Conservation (phyloP, 2,329 filamentous ascomycete genomes). For the Nemania abortiva region DNA sequence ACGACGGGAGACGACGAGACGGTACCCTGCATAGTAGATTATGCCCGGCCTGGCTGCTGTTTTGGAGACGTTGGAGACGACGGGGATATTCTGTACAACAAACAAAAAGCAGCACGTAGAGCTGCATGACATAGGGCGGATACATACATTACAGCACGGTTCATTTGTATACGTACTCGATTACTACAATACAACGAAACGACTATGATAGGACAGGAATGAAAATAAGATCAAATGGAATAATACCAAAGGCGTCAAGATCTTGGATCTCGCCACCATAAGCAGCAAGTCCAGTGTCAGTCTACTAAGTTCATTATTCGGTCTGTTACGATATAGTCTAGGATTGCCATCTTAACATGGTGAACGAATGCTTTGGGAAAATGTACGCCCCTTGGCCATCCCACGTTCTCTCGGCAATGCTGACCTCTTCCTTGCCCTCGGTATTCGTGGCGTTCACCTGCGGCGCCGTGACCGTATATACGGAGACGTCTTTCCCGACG, state of each 20-base stretch:
- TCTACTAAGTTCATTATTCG: constrained; percentile 12
- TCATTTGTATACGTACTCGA: constrained; percentile 46
- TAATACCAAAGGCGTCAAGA: constrained; percentile 17
- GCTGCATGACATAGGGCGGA: constrained; percentile 31
- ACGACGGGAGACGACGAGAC: constrained; percentile 40
- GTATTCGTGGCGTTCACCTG: constrained; percentile 71
- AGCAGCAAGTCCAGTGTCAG: neutral
- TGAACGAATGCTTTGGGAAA: constrained; percentile 79
- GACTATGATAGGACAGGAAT: constrained; percentile 2
- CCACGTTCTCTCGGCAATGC: constrained; percentile 72
- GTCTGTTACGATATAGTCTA: constrained; percentile 6
- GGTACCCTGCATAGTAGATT: constrained; percentile 32
- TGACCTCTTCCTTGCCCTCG: constrained; percentile 71
- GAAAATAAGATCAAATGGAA: neutral
- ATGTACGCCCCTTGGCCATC: constrained; percentile 70
- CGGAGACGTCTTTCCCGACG: constrained; percentile 62
- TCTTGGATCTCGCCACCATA: neutral
- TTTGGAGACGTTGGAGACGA: constrained; percentile 23
- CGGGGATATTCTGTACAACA: constrained; percentile 40
- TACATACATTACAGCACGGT: constrained; percentile 29
- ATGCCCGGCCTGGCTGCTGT: constrained; percentile 17
- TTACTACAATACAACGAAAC: constrained; percentile 24
- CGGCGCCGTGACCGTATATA: constrained; percentile 72
- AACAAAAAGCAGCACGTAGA: constrained; percentile 31
- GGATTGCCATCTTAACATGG: constrained; percentile 67